phyloP scores from a whole-genome alignment of 2,329 filamentous ascomycete genomes.

The Cercospora sp. region DNA sequence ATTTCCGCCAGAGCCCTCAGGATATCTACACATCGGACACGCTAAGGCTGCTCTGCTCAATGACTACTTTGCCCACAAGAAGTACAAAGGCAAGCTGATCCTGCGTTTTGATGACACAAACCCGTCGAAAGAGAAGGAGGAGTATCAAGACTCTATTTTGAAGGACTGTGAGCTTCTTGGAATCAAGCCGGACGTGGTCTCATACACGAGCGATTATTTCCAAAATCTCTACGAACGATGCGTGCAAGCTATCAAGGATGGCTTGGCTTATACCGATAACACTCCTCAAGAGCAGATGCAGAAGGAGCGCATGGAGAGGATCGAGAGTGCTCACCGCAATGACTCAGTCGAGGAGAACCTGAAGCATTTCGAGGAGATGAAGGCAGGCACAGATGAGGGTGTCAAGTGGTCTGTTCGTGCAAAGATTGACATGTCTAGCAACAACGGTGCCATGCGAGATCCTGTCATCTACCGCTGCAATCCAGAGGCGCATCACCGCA shows the following conservation, averaged over 20 bases:
- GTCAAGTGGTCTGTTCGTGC: conserved; percentile 87
- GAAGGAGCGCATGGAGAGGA: conserved; percentile 78
- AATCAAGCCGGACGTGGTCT: conserved; percentile 81
- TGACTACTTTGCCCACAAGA: conserved; percentile 94
- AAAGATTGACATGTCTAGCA: conserved; percentile 87
- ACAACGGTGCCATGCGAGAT: conserved; percentile 94
- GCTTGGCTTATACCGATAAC: conserved; percentile 91
- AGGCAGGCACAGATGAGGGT: conserved; percentile 76
- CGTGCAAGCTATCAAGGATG: conserved; percentile 79
- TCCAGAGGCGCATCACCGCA: conserved; percentile 70
- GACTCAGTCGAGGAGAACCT: conserved; percentile 79
- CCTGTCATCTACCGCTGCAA: conserved; percentile 98
- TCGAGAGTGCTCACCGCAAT: conserved; percentile 78
- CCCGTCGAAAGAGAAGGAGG: conserved; percentile 93
- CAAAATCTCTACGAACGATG: conserved; percentile 85
- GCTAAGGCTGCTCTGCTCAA: conserved; percentile 91
- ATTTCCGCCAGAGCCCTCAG: conserved; percentile 93
- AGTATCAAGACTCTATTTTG: conserved; percentile 91
- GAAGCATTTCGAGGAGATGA: conserved; percentile 90
- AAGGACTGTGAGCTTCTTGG: conserved; percentile 90
- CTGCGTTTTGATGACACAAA: conserved; percentile 97
- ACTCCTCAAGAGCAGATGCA: conserved; percentile 88
- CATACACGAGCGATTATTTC: conserved; percentile 95
- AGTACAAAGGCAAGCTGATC: conserved; percentile 86
- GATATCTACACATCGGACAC: conserved; percentile 93